These are phyloP conservation scores for Debaryomycetaceae sp. DNA, from an alignment of 1,139 yeast species.

Conservation along the genomic window DNA sequence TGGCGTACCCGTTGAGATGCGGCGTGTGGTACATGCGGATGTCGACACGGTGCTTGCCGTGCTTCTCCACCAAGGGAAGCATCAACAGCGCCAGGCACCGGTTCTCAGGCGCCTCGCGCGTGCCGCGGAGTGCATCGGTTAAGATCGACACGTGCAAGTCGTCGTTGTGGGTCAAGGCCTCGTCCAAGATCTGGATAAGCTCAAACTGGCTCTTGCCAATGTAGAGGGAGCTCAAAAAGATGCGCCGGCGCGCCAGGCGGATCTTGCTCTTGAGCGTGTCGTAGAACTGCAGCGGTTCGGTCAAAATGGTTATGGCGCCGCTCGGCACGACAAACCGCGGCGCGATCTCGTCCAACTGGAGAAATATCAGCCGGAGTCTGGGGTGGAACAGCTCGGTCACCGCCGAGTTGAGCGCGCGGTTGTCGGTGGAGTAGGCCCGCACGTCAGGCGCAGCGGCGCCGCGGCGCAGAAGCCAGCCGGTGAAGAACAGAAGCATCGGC, in stretches of 20 bases:
- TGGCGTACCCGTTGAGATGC: slow-evolving; percentile 63
- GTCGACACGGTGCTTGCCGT: slow-evolving; percentile 68
- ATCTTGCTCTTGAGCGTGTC: slow-evolving; percentile 54
- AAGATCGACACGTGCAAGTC: slow-evolving; percentile 66
- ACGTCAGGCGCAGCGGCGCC: slow-evolving; percentile 4
- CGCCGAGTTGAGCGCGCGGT: slow-evolving; percentile 12
- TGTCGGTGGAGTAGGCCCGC: slow-evolving; percentile 27
- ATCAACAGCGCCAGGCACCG: slow-evolving; percentile 72
- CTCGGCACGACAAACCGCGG: slow-evolving; percentile 62
- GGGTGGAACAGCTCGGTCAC: slow-evolving; percentile 38
- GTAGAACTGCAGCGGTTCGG: slow-evolving; percentile 70
- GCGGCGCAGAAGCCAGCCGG: slow-evolving; percentile 7
- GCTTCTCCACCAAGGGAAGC: slow-evolving; percentile 60
- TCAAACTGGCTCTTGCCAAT: slow-evolving; percentile 82
- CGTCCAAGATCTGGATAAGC: slow-evolving; percentile 53
- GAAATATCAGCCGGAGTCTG: slow-evolving; percentile 42
- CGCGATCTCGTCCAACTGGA: slow-evolving; percentile 60
- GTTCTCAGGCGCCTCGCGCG: slow-evolving; percentile 79
- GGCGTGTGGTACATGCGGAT: slow-evolving; percentile 90
- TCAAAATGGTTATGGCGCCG: slow-evolving; percentile 61
- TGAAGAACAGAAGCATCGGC: slow-evolving; percentile 7
- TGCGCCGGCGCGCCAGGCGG: slow-evolving; percentile 47
- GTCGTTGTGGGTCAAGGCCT: slow-evolving; percentile 57
- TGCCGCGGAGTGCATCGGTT: slow-evolving; percentile 87
- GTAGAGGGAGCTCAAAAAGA: slow-evolving; percentile 82